Evolutionary conservation across 2,329 filamentous ascomycete genomes (phyloP).

Genomic region (Clarireedia paspali): DNA sequence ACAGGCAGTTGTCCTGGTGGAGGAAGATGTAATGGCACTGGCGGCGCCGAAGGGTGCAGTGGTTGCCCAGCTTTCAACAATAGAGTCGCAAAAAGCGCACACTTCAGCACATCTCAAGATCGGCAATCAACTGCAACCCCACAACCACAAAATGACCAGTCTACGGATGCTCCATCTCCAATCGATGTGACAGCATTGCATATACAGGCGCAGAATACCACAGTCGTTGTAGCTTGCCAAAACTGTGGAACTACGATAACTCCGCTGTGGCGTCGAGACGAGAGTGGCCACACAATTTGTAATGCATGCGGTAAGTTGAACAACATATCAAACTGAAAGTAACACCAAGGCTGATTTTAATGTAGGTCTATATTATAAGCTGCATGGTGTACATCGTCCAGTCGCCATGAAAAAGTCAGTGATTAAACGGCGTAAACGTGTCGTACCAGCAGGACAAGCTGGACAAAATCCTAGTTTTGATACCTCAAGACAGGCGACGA

Average conservation of each 20-base stretch:
- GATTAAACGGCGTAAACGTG: constrained; percentile 91
- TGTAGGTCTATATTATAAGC: constrained; percentile 84
- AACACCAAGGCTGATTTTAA: constrained; percentile 12
- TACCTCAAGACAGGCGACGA: constrained; percentile 30
- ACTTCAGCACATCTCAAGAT: constrained; percentile 47
- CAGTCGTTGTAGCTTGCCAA: constrained; percentile 81
- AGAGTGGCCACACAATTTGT: constrained; percentile 92
- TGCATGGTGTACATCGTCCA: constrained; percentile 87
- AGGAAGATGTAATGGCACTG: constrained; percentile 91
- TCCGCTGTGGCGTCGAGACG: constrained; percentile 89
- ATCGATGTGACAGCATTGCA: constrained; percentile 44
- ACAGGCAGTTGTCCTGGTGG: constrained; percentile 92
- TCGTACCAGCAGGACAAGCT: constrained; percentile 66
- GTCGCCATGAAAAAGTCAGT: constrained; percentile 99
- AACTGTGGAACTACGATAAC: constrained; percentile 97
- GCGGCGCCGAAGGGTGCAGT: constrained; percentile 88
- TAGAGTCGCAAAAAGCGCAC: constrained; percentile 78
- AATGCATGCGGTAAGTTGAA: constrained; percentile 82
- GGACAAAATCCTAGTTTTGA: constrained; percentile 39
- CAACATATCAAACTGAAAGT: neutral
- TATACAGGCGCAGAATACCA: constrained; percentile 38
- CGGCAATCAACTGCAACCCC: constrained; percentile 17
- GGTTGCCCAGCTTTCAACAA: constrained; percentile 98
- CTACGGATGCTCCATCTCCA: constrained; percentile 31
- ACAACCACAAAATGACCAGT: constrained; percentile 22